Evolutionary conservation across 108 stramenopile species (phyloP).

Genomic region (Aurantiochytrium sp.): DNA sequence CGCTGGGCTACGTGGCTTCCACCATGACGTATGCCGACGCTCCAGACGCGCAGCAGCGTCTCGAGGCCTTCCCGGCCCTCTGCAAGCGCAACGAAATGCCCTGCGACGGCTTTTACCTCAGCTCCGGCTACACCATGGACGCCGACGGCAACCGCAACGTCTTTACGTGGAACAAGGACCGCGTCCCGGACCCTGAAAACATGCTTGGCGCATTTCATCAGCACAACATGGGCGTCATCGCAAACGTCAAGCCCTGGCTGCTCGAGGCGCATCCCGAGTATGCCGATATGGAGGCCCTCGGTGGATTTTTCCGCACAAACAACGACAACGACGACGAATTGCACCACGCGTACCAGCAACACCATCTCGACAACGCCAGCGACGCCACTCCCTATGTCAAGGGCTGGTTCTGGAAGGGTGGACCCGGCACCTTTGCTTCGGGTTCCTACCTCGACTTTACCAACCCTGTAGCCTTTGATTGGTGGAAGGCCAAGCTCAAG

Average conservation of each 20-base stretch:
- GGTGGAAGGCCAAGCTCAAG: constrained; percentile 6
- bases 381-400: background rate
- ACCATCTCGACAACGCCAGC: background rate
- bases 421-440: constrained; percentile 14
- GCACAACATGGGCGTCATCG: background rate
- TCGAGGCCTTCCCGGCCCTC: background rate
- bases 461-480: background rate
- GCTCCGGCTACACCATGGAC: constrained; percentile 12
- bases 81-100: background rate
- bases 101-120: constrained; percentile 3
- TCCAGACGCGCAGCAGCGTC: background rate
- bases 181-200: background rate
- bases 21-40: constrained; percentile 15
- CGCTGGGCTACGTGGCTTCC: constrained; percentile 4
- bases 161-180: background rate
- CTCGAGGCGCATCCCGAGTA: background rate
- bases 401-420: constrained; percentile 12
- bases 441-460: background rate
- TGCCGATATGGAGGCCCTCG: background rate
- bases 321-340: background rate
- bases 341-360: no score
- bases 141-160: constrained; percentile 13
- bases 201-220: background rate
- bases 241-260: constrained; percentile 15
- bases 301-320: background rate